Percentiles rank a stretch among this genome's conserved stretches.
phyloP scores from a whole-genome alignment of 257 asterid genomes.

The Phtheirospermum japonicum region DNA sequence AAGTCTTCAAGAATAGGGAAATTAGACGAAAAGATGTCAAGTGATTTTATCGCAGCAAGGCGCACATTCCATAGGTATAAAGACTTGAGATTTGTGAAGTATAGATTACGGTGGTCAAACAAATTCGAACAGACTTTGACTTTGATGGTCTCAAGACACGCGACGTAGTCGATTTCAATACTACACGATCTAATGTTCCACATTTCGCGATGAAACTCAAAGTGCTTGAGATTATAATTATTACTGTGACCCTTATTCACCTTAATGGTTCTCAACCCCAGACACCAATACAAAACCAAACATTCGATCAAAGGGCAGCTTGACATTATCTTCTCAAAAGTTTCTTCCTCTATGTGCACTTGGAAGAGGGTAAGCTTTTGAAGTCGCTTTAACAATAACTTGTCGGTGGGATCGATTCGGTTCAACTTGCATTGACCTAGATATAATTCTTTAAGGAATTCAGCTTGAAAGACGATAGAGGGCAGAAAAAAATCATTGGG shows the following conservation, averaged over 20 bases:
- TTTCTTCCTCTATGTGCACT: background rate
- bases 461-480: background rate
- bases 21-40: no score
- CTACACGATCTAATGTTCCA: no score
- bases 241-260: background rate
- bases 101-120: no score
- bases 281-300: background rate
- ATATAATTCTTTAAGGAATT: background rate
- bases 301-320: background rate
- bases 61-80: no score
- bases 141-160: no score
- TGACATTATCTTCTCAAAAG: background rate
- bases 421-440: background rate
- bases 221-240: background rate
- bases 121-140: no score
- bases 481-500: background rate
- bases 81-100: no score
- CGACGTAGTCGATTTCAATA: no score
- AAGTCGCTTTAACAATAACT: background rate
- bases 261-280: background rate
- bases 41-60: no score
- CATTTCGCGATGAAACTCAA: background rate
- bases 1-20: no score
- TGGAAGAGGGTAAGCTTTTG: background rate
- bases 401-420: background rate